Percentiles rank a stretch among this genome's conserved stretches.
Conservation (phyloP, 495 filamentous ascomycete species). For the Talaromyces stipitatus region DNA sequence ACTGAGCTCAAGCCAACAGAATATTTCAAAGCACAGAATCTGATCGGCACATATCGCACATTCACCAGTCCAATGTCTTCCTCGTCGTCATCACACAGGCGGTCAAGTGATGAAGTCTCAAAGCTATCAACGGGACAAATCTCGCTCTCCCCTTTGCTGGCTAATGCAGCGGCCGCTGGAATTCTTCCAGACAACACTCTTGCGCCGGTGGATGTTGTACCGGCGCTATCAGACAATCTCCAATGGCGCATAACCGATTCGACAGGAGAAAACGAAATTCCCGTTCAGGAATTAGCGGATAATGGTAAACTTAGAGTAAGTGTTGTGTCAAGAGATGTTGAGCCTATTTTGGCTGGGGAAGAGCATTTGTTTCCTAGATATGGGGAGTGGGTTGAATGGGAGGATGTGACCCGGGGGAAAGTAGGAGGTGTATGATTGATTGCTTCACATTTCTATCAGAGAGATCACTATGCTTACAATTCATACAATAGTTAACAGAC, state of each 20-base stretch:
- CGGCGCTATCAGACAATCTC: neutral
- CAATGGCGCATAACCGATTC: constrained; percentile 6
- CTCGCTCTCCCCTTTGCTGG: constrained; percentile 2
- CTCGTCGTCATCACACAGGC: neutral
- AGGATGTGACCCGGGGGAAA: constrained; percentile 7
- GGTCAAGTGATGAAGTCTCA: neutral
- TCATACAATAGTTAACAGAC: no score
- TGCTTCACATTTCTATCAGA: no score
- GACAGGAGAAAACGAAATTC: neutral
- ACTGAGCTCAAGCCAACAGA: neutral
- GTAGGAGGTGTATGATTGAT: neutral
- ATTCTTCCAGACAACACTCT: neutral
- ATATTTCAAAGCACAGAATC: neutral
- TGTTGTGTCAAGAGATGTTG: constrained; percentile 5
- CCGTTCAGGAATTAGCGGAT: neutral
- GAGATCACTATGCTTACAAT: no score
- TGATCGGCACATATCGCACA: constrained; percentile 7
- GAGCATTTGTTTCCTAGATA: constrained; percentile 7
- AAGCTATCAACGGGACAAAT: constrained; percentile 3
- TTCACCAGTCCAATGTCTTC: constrained; percentile 1
- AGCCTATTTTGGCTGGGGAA: constrained; percentile 2
- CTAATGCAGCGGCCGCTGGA: neutral
- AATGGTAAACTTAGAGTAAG: neutral
- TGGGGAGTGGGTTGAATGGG: constrained; percentile 4
- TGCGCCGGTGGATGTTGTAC: neutral